phyloP scores from a whole-genome alignment of 257 asterid genomes.

The Nicotiana benthamiana region DNA sequence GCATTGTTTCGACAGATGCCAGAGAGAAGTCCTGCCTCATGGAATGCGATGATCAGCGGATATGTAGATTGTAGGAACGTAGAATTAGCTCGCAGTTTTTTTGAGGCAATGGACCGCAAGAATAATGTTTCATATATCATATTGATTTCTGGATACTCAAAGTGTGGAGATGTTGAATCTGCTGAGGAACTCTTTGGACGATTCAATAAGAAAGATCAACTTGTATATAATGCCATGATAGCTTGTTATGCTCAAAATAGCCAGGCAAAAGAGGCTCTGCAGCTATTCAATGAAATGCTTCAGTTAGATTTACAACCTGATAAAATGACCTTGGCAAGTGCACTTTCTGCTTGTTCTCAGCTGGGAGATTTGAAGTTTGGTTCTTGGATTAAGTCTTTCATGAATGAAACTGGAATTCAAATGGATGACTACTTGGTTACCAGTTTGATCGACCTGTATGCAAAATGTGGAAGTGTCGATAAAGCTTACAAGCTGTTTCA shows the following conservation, averaged over 20 bases:
- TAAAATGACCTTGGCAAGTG: constrained; percentile 62
- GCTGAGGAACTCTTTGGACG: constrained; percentile 47
- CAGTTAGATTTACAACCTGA: constrained; percentile 48
- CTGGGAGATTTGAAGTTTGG: constrained; percentile 61
- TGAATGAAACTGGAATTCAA: constrained; percentile 41
- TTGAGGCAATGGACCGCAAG: constrained; percentile 56
- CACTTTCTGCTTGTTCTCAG: constrained; percentile 75
- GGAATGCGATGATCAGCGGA: constrained; percentile 72
- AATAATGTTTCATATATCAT: constrained; percentile 54
- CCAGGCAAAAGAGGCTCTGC: constrained; percentile 60
- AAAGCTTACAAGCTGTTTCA: constrained; percentile 61
- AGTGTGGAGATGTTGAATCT: constrained; percentile 49
- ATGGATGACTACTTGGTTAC: constrained; percentile 83
- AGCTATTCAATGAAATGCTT: constrained; percentile 61
- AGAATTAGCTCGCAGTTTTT: constrained; percentile 54
- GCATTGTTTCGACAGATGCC: constrained; percentile 61
- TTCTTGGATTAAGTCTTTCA: constrained; percentile 47
- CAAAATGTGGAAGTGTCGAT: constrained; percentile 64
- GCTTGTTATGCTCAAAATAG: constrained; percentile 71
- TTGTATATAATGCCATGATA: constrained; percentile 68
- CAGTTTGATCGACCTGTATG: constrained; percentile 66
- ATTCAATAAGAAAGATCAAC: constrained; percentile 31
- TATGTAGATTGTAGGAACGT: constrained; percentile 50
- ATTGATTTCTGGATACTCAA: constrained; percentile 76
- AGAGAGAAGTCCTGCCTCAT: constrained; percentile 54